Evolutionary conservation across 2,329 filamentous ascomycete species (phyloP), one percentile per base, ranked within the genome.

Genomic region (Aspergillus jensenii): DNA sequence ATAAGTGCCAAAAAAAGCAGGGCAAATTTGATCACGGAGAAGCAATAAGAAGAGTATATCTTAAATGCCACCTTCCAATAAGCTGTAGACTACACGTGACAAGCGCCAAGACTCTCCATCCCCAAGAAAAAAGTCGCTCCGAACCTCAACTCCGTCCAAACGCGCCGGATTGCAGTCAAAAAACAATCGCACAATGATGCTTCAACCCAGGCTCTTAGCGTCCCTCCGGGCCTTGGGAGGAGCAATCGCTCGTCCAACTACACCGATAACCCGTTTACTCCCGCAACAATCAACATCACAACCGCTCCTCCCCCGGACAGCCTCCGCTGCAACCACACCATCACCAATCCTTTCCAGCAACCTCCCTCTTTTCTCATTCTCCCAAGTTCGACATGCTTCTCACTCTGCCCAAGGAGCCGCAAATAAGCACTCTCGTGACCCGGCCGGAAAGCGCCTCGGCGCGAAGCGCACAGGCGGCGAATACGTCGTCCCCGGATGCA

Each of bases 401-500:
- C 86, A 89, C 79, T 82, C 85, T 66, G 76, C 84, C 25, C 84
- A 88, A 78, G 85, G 86, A 67, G 80, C 84, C 59, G 86, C 87
- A 76, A 96, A 90, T 70, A 65, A 67, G 60, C 84, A 85, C 64
- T 84, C 86, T 27, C 87, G 87, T 70, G 84, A 89, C 68, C 86
- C 87, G 4, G 82, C 88, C 1, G 88, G 88, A 67, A 96, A 96
- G 80, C 91, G 96, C 74, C 80, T 99, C 65, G 95, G 95, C 66
- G 93, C 93, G 5, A 99, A 99, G 83, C 91, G 93, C 77, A 88
- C 89, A 17, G 91, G 90, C 75, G 93, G 93, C 73, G 90, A 97
- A 80, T 96, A 89, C 75, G 95, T 99, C 37, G 89, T 96, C 58
- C 90, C 93, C 4, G 95, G 95, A 55, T 98, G 96, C 81, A 99